Evolutionary conservation across 345 rosid genomes (phyloP).

Genomic region (Populus davidiana): DNA sequence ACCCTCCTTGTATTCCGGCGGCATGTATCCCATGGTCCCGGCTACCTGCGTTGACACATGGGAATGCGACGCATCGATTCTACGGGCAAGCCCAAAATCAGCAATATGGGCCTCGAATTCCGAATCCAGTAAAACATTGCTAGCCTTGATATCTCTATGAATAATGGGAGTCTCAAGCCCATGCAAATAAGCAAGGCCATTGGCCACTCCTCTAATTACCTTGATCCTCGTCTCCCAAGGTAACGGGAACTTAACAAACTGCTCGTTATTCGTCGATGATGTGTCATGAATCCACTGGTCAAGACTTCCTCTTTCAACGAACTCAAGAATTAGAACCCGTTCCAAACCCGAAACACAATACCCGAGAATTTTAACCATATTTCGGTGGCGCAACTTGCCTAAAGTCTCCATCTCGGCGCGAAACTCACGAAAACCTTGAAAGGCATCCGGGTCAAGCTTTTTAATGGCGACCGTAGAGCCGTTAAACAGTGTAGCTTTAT

Average conservation of each 20-base stretch:
- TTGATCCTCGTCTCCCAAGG: slow-evolving; percentile 58
- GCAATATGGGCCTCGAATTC: slow-evolving; percentile 68
- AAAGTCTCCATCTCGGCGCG: slow-evolving; percentile 87
- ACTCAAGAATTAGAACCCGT: slow-evolving; percentile 71
- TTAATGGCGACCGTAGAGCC: slow-evolving; percentile 74
- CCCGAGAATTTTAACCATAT: slow-evolving; percentile 72
- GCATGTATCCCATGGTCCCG: slow-evolving; percentile 97
- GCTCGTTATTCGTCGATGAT: neutral
- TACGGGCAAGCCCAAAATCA: slow-evolving; percentile 77
- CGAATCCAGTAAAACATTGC: slow-evolving; percentile 63
- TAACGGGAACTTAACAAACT: slow-evolving; percentile 17
- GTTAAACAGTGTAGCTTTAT: slow-evolving; percentile 50
- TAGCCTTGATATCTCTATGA: slow-evolving; percentile 84
- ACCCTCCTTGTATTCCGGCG: slow-evolving; percentile 87
- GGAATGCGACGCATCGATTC: slow-evolving; percentile 43
- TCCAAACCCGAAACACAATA: slow-evolving; percentile 68
- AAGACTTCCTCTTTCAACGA: slow-evolving; percentile 62
- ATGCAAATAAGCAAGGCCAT: slow-evolving; percentile 68
- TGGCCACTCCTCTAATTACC: slow-evolving; percentile 54
- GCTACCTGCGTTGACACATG: slow-evolving; percentile 94
- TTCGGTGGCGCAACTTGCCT: slow-evolving; percentile 53
- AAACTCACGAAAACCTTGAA: slow-evolving; percentile 87
- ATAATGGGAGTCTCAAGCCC: slow-evolving; percentile 62
- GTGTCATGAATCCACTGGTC: slow-evolving; percentile 79
- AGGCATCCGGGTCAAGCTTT: slow-evolving; percentile 73